These are phyloP conservation scores for Sorghum bicolor DNA, from an alignment of 176 grass and related monocot genomes.

Conservation along the genomic window Sorghum_bicolor_NCBIv3 NC_012879.2:55303001-55303500, in stretches of 20 bases:
- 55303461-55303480: not conserved
- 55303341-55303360: not conserved
- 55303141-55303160: not conserved
- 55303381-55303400: not conserved
- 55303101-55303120: not conserved
- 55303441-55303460: not conserved
- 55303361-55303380: not conserved
- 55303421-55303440: not conserved
- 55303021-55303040: not conserved
- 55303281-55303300: not conserved
- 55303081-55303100: not conserved
- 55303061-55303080: not conserved
- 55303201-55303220: not conserved
- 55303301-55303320: not conserved
- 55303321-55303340: not conserved
- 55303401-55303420: not conserved
- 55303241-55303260: not conserved
- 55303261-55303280: not conserved
- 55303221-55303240: not conserved
- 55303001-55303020: not conserved
- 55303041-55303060: conserved; percentile 13
- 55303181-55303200: not conserved
- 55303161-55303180: not conserved
- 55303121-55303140: not conserved
- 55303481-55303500: not conserved